Percentiles rank a stretch among this genome's conserved stretches.
Evolutionary conservation across 441 rosid species (phyloP).

Genomic region (Erodium trifolium): DNA sequence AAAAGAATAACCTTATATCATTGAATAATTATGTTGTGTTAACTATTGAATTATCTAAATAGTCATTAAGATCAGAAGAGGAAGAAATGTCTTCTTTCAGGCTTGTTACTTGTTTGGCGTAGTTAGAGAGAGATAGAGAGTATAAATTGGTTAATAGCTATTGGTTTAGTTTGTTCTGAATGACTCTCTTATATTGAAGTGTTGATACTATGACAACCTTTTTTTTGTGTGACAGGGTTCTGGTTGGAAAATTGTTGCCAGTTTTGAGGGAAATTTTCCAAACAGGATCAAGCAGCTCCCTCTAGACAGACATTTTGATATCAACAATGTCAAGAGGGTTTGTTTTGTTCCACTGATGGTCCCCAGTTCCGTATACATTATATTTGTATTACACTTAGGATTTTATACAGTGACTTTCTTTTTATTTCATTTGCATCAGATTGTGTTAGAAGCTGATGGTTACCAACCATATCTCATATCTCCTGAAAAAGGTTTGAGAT

Average conservation of each 20-base stretch:
- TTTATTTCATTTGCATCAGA: constrained; percentile 30
- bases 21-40: not conserved
- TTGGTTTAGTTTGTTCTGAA: not conserved
- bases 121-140: not conserved
- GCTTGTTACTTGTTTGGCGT: not conserved
- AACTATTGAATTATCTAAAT: not conserved
- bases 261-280: constrained; percentile 36
- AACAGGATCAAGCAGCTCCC: constrained; percentile 85
- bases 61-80: not conserved
- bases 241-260: constrained; percentile 96
- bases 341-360: constrained; percentile 7
- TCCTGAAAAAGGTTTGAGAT: constrained; percentile 93
- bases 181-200: constrained; percentile 1
- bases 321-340: constrained; percentile 86
- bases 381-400: not conserved
- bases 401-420: not conserved
- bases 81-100: constrained; percentile 1
- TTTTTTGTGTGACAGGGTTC: constrained; percentile 50
- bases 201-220: not conserved
- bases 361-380: not conserved
- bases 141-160: not conserved
- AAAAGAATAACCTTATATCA: not conserved
- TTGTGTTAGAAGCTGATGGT: constrained; percentile 94
- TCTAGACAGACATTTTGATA: constrained; percentile 85
- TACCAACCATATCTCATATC: constrained; percentile 97